Evolutionary conservation across 345 rosid genomes (phyloP).

Genomic region (Noccaea caerulescens): DNA sequence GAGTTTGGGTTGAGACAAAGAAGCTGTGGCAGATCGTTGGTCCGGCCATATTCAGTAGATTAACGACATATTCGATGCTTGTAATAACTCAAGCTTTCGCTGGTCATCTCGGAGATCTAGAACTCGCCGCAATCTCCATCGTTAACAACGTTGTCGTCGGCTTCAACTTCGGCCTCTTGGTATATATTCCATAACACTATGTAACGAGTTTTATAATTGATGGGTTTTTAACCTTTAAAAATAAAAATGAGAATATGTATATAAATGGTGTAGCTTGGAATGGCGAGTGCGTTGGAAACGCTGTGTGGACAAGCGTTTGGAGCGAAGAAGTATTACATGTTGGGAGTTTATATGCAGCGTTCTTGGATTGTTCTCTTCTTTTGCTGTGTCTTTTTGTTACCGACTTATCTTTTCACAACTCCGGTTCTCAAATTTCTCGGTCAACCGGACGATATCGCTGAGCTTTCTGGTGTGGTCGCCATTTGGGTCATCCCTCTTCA

Average conservation of each 20-base stretch:
- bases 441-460: slow-evolving; percentile 72
- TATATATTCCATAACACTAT: slow-evolving; percentile 8
- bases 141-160: slow-evolving; percentile 71
- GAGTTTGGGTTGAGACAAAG: slow-evolving; percentile 73
- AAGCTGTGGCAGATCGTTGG: slow-evolving; percentile 90
- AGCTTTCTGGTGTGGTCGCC: slow-evolving; percentile 54
- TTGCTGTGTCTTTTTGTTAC: slow-evolving; percentile 55
- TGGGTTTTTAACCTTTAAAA: no score
- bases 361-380: slow-evolving; percentile 64
- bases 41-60: slow-evolving; percentile 78
- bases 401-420: slow-evolving; percentile 58
- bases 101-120: slow-evolving; percentile 90
- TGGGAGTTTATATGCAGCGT: slow-evolving; percentile 73
- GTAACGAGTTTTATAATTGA: background rate
- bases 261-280: slow-evolving; percentile 54
- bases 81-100: slow-evolving; percentile 95
- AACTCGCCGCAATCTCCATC: slow-evolving; percentile 90
- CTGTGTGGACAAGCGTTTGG: slow-evolving; percentile 82
- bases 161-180: slow-evolving; percentile 87
- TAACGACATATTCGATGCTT: slow-evolving; percentile 77
- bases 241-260: background rate
- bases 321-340: slow-evolving; percentile 58
- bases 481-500: slow-evolving; percentile 63
- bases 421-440: slow-evolving; percentile 62
- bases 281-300: slow-evolving; percentile 82